These are phyloP conservation scores for Aspergillus uvarum DNA, from an alignment of 2,329 filamentous ascomycete species.

Conservation along the genomic window DNA sequence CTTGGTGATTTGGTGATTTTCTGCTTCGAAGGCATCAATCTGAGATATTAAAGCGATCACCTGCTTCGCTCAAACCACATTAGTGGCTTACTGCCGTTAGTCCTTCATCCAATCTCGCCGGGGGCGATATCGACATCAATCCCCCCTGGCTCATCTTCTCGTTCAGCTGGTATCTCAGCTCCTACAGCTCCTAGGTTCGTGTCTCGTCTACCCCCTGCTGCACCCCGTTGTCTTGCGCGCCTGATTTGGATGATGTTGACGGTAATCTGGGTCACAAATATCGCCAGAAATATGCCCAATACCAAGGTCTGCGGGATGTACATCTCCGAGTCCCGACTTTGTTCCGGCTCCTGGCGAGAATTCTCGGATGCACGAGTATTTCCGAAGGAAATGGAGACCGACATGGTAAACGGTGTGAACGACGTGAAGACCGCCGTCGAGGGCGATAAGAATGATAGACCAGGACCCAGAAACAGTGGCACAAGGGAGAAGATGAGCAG, in stretches of 20 bases:
- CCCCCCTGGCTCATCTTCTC: constrained; percentile 16
- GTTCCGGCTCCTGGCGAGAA: constrained; percentile 5
- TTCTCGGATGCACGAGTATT: constrained; percentile 13
- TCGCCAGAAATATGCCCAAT: constrained; percentile 31
- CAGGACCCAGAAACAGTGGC: constrained; percentile 27
- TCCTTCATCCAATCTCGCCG: not conserved
- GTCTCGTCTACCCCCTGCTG: constrained; percentile 2
- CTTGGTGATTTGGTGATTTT: too few relatives aligned
- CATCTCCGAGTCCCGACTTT: constrained; percentile 16
- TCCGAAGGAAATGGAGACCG: constrained; percentile 36
- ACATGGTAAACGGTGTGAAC: constrained; percentile 38
- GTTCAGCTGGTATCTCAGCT: constrained; percentile 4
- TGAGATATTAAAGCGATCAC: not conserved
- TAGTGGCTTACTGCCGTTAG: not conserved
- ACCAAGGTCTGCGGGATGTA: constrained; percentile 36
- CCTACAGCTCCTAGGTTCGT: constrained; percentile 2
- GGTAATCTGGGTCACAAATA: constrained; percentile 33
- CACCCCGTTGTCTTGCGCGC: constrained; percentile 23
- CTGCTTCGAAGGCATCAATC: too few relatives aligned
- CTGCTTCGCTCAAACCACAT: not conserved
- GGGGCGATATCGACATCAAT: not conserved
- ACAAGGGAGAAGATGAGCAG: constrained; percentile 36
- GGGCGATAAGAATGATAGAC: constrained; percentile 15
- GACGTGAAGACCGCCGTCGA: constrained; percentile 32
- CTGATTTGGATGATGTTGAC: constrained; percentile 30